phyloP scores from a whole-genome alignment of 352 stramenopile genomes.

The Phytophthora litchii region DNA sequence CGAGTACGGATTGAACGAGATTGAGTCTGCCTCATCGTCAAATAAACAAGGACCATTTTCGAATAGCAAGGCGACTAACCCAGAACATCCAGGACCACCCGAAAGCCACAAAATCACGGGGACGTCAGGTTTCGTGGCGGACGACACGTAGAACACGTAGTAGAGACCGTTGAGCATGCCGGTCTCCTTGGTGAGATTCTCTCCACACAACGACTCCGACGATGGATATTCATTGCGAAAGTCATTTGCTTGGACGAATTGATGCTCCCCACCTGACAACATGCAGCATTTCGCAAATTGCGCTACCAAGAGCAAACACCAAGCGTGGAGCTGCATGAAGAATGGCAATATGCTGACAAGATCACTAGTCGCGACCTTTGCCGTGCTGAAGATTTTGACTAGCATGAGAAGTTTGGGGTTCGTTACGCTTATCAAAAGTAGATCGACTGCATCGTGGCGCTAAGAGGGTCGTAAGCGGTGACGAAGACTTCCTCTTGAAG shows the following conservation, averaged over 20 bases:
- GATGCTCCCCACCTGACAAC: conserved; percentile 9
- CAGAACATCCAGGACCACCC: conserved; percentile 95
- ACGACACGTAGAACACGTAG: conserved; percentile 79
- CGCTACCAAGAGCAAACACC: conserved; percentile 15
- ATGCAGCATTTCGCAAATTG: conserved; percentile 9
- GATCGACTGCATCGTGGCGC: conserved; percentile 37
- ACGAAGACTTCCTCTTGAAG: conserved; percentile 14
- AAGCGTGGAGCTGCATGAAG: conserved; percentile 18
- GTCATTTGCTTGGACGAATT: conserved; percentile 36
- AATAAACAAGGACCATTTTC: conserved; percentile 97
- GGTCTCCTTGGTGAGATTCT: conserved; percentile 59
- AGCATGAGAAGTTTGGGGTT: not conserved
- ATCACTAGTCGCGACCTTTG: conserved; percentile 23
- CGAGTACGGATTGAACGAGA: conserved; percentile 90
- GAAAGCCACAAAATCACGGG: conserved; percentile 97
- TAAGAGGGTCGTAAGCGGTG: conserved; percentile 16
- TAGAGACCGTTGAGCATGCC: conserved; percentile 70
- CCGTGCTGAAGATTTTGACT: conserved; percentile 13
- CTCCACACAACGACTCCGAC: conserved; percentile 59
- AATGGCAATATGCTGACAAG: conserved; percentile 13
- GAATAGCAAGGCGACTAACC: conserved; percentile 91
- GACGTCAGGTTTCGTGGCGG: conserved; percentile 14
- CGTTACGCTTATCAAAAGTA: conserved; percentile 43
- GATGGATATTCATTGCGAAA: conserved; percentile 27
- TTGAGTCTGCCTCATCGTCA: conserved; percentile 56